Evolutionary conservation across 2,329 filamentous ascomycete genomes (phyloP).

Genomic region (Trichoderma sp.): DNA sequence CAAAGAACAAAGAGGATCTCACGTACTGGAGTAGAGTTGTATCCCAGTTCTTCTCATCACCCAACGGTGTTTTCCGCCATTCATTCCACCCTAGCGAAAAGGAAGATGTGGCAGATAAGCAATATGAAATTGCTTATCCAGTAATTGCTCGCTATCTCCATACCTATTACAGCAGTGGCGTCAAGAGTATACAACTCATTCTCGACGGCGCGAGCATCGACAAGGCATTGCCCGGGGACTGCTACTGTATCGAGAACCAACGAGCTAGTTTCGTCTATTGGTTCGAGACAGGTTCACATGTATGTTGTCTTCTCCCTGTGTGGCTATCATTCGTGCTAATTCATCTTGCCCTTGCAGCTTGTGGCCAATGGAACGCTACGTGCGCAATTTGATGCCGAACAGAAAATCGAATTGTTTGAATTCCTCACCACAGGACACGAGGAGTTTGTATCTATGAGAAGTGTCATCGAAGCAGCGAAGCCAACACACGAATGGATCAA

Average conservation of each 20-base stretch:
- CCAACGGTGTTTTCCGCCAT: slow-evolving; percentile 74
- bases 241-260: slow-evolving; percentile 72
- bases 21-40: slow-evolving; percentile 81
- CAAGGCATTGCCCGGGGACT: slow-evolving; percentile 60
- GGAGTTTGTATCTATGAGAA: slow-evolving; percentile 76
- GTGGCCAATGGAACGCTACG: slow-evolving; percentile 76
- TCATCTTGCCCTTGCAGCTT: slow-evolving; percentile 51
- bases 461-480: slow-evolving; percentile 62
- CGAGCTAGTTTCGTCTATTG: slow-evolving; percentile 85
- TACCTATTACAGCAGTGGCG: slow-evolving; percentile 83
- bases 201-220: slow-evolving; percentile 68
- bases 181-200: slow-evolving; percentile 82
- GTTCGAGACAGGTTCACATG: slow-evolving; percentile 81
- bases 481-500: slow-evolving; percentile 66
- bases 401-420: slow-evolving; percentile 83
- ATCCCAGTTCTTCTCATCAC: slow-evolving; percentile 71
- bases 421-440: slow-evolving; percentile 76
- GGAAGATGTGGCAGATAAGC: slow-evolving; percentile 66
- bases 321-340: slow-evolving; percentile 32
- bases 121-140: slow-evolving; percentile 82
- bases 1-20: slow-evolving; percentile 67
- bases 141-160: slow-evolving; percentile 87
- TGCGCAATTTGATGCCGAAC: slow-evolving; percentile 75
- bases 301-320: slow-evolving; percentile 47
- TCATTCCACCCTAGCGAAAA: slow-evolving; percentile 61